Percentiles rank a stretch among this genome's conserved stretches.
phyloP scores from a whole-genome alignment of 73 alveolate species.

The Paramecium pentaurelia region DNA sequence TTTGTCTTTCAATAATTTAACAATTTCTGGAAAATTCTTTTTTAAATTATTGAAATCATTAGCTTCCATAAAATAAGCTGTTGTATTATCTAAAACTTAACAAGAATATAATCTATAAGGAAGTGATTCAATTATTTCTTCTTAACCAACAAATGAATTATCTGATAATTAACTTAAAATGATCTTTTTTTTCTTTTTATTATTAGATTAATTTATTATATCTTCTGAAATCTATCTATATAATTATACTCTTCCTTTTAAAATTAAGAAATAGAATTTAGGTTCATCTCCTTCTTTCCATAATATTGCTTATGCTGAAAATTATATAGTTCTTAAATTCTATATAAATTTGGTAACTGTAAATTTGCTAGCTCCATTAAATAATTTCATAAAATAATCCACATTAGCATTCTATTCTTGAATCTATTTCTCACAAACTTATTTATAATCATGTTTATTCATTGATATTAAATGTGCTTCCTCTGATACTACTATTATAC shows the following conservation, averaged over 20 bases:
- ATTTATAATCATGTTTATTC: not conserved
- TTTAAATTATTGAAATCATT: not conserved
- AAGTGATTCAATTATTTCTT: not conserved
- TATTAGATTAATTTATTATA: not conserved
- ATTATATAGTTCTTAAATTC: not conserved
- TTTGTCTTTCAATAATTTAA: not conserved
- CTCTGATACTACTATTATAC: conserved; percentile 1
- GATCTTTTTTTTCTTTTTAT: not conserved
- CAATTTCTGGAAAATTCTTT: conserved; percentile 34
- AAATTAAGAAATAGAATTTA: not conserved
- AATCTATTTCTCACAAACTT: not conserved
- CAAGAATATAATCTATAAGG: not conserved
- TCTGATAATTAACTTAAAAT: conserved; percentile 39
- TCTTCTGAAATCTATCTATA: not conserved
- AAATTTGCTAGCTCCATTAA: conserved; percentile 6
- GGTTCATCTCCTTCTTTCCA: conserved; percentile 53
- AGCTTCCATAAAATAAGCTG: conserved; percentile 22
- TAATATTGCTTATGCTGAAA: not conserved
- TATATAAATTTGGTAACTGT: not conserved
- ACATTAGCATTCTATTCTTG: not conserved
- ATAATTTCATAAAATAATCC: conserved; percentile 29
- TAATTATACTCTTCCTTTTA: conserved; percentile 24
- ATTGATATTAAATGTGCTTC: not conserved
- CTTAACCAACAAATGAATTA: conserved; percentile 30
- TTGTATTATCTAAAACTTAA: not conserved